Base-by-base conservation (phyloP, 2,329 filamentous ascomycete species). In the Paraphaeosphaeria minitans region DNA sequence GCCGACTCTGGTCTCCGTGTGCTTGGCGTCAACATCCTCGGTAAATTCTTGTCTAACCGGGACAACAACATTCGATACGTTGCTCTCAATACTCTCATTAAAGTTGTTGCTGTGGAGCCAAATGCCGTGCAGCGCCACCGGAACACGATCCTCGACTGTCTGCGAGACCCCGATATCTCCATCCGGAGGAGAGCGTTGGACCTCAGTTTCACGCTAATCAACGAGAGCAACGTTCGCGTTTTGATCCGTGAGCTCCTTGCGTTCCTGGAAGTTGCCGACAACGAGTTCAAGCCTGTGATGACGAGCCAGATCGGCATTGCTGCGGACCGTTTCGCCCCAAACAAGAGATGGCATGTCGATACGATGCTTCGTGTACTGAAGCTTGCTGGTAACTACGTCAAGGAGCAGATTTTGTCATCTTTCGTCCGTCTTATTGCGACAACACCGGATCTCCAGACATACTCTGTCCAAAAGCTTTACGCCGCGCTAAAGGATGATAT, bases 41-140 rank as follows among this genome's bases (percentile, higher is more conserved):
- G 96, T 75, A 99, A 98, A 76, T 99, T 99, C 80, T 80, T 99
- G 62, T 89, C 93, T n/a, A 99, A 99, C 81, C 89, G 94, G 68
- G 95, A 99, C 79, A 99, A 99, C 83, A 99, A 99, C 75, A 99
- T 99, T 70, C 90, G 95, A 77, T 99, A 99, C 73, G 95, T 99
- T 53, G 95, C 95, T 19, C 83, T 99, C 53, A 99, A 99, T 78
- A 99, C 95, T 0, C 82, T 99, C 51, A 96, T 97, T 80, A 98
- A 97, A 79, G 95, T 99, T 19, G 95, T 99, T 48, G 95, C 95
- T 4, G 93, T 99, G 50, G 95, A 99, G 76, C 95, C 95, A 14
- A 98, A 98, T 75, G 95, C 95, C 3, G 95, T 99, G 1, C 95
- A 99, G 77, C 85, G 95, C 74, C 95, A 99, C 77, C 88, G 96